Base-by-base conservation (phyloP, 495 filamentous ascomycete species). In the Elasticomyces elasticus region DNA sequence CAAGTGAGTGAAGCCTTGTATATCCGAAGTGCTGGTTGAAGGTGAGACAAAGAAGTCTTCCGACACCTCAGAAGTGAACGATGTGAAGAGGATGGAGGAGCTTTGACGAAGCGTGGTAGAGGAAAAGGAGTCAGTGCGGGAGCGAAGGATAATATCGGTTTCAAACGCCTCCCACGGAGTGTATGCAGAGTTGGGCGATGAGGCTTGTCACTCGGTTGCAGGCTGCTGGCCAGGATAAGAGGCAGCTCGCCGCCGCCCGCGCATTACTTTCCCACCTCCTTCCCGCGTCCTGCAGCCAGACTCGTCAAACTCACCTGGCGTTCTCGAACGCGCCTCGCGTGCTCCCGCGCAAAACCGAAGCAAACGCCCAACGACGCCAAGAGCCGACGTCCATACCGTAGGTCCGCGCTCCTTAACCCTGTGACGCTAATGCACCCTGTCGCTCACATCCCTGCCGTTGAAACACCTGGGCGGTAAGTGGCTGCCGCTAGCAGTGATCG, bases 131-230 rank as follows among this genome's bases (percentile, higher is more conserved):
- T 30, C 45, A 30, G 45, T 48, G 45, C 45, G 45, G 45, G 24
- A 2, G 23, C n/a, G 45, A 28, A 48, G 45, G 45, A 26, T 48
- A 26, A 48, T 48, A 48, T 48, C 45, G 25, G n/a, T 23, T 10
- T 27, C 45, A 26, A 26, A 28, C 23, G 45, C 45, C 17, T 12
- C 4, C 6, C 24, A 28, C 20, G 23, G 27, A 15, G 46, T 19
- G 44, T 15, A 10, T 23, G 44, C 5, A 23, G 46, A 49, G 46
- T 23, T 30, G 13, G 46, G n/a, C n/a, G n/a, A n/a, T n/a, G 2
- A 5, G 4, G 35, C 5, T 12, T 15, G 35, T 15, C 13, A 15
- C 35, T 40, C 35, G 30, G 35, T 13, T 15, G 13, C 35, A n/a
- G 5, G 5, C 42, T 45, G 42, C 20, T 45, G 6, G 42, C 2